These are phyloP conservation scores for Cyberlindnera samutprakarnensis DNA, from an alignment of 805 yeast species.

Conservation along the genomic window DNA sequence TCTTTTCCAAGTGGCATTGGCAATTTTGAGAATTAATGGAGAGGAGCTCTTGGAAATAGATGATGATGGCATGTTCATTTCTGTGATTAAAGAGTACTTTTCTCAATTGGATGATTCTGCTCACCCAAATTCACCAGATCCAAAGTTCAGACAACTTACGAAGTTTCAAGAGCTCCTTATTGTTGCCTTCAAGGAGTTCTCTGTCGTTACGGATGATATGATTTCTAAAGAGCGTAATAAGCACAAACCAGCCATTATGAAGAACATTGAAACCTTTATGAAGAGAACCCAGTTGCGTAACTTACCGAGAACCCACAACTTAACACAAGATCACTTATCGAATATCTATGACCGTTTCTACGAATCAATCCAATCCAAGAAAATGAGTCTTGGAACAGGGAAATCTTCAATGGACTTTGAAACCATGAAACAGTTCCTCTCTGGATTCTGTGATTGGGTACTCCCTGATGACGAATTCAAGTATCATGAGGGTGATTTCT, in stretches of 20 bases:
- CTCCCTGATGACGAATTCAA: slow-evolving; percentile 31
- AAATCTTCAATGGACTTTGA: slow-evolving; percentile 67
- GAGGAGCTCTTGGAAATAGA: slow-evolving; percentile 70
- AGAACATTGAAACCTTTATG: slow-evolving; percentile 83
- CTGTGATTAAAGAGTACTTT: slow-evolving; percentile 78
- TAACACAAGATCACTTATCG: slow-evolving; percentile 51
- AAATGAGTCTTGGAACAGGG: slow-evolving; percentile 44
- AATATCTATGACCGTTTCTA: slow-evolving; percentile 82
- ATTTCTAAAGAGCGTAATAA: slow-evolving; percentile 62
- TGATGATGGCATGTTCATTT: slow-evolving; percentile 90
- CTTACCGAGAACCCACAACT: slow-evolving; percentile 62
- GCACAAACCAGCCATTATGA: slow-evolving; percentile 70
- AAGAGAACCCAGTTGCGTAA: slow-evolving; percentile 88
- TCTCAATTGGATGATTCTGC: slow-evolving; percentile 70
- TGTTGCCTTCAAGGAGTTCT: slow-evolving; percentile 87
- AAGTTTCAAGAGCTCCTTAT: slow-evolving; percentile 86
- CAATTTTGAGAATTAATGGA: slow-evolving; percentile 82
- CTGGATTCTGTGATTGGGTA: slow-evolving; percentile 77
- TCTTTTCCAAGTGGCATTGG: slow-evolving; percentile 87
- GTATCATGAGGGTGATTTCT: slow-evolving; percentile 36
- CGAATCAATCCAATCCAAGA: slow-evolving; percentile 60
- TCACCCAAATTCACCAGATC: slow-evolving; percentile 61
- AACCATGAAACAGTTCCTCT: slow-evolving; percentile 66
- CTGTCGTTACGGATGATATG: slow-evolving; percentile 67
- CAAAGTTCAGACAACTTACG: slow-evolving; percentile 59